Evolutionary conservation across 768 basidiomycete genomes (phyloP).

Genomic region (Boletus bicolor): DNA sequence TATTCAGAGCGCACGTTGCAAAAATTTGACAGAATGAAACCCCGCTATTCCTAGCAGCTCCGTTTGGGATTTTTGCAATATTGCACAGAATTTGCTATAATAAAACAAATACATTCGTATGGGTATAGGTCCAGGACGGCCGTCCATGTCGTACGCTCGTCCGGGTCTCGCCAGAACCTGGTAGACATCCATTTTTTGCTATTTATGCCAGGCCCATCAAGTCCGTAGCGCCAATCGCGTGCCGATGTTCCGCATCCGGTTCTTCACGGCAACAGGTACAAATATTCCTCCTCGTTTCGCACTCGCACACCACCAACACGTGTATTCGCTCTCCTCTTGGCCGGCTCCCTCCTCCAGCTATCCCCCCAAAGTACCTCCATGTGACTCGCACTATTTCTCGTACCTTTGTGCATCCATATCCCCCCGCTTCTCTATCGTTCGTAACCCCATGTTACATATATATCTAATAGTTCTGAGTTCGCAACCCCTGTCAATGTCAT

Average conservation of each 20-base stretch:
- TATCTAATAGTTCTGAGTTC: background rate
- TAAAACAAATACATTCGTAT: conserved; percentile 9
- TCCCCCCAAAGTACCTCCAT: background rate
- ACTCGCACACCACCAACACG: background rate
- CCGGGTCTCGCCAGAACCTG: conserved; percentile 16
- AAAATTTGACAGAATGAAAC: conserved; percentile 32
- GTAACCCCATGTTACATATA: background rate
- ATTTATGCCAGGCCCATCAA: background rate
- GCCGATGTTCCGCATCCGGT: conserved; percentile 21
- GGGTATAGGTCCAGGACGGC: conserved; percentile 13
- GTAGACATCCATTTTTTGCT: conserved; percentile 13
- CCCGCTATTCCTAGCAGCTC: conserved; percentile 31
- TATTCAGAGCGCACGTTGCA: conserved; percentile 27
- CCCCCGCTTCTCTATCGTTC: background rate
- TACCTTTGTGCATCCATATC: background rate
- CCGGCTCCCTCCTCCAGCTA: background rate
- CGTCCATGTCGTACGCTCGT: conserved; percentile 17
- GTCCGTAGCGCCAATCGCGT: conserved; percentile 15
- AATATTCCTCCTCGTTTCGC: background rate
- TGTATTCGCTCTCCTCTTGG: background rate
- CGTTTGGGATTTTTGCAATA: conserved; percentile 21
- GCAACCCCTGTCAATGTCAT: background rate
- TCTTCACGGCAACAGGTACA: conserved; percentile 14
- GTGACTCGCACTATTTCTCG: background rate
- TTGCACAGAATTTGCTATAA: conserved; percentile 15